Conservation (phyloP, 2,329 filamentous ascomycete genomes). For the Botrytis squamosa region DNA sequence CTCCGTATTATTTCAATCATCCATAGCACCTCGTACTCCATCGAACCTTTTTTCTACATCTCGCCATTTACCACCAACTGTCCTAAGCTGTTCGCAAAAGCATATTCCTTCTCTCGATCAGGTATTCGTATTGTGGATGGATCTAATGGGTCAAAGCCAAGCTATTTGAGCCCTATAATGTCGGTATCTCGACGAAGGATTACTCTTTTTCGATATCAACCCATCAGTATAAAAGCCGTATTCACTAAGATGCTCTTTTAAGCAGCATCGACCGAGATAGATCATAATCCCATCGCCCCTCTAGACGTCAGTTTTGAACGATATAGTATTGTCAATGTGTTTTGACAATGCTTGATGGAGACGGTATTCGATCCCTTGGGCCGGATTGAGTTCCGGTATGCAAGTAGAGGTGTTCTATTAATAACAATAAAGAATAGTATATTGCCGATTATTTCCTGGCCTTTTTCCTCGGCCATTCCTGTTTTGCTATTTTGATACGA, state of each 20-base stretch:
- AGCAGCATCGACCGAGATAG: background rate
- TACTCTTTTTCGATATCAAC: background rate
- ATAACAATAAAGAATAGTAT: background rate
- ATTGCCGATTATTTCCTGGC: background rate
- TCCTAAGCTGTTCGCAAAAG: background rate
- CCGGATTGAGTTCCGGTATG: background rate
- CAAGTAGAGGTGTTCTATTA: background rate
- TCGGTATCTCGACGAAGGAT: rapidly evolving
- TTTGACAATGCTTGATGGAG: background rate
- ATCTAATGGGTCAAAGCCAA: background rate
- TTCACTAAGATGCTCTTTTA: background rate
- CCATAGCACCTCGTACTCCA: background rate
- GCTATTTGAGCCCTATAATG: background rate
- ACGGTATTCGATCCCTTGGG: background rate
- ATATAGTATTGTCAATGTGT: background rate
- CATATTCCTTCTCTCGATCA: background rate
- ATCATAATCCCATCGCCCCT: background rate
- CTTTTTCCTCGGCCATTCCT: background rate
- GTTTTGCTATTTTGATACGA: background rate
- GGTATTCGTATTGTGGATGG: background rate
- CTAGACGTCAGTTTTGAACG: background rate
- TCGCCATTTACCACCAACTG: background rate
- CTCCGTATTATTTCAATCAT: background rate
- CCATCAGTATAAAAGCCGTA: background rate
- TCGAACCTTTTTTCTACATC: background rate